Evolutionary conservation across 345 rosid genomes (phyloP).

Genomic region (Syzygium oleosum): DNA sequence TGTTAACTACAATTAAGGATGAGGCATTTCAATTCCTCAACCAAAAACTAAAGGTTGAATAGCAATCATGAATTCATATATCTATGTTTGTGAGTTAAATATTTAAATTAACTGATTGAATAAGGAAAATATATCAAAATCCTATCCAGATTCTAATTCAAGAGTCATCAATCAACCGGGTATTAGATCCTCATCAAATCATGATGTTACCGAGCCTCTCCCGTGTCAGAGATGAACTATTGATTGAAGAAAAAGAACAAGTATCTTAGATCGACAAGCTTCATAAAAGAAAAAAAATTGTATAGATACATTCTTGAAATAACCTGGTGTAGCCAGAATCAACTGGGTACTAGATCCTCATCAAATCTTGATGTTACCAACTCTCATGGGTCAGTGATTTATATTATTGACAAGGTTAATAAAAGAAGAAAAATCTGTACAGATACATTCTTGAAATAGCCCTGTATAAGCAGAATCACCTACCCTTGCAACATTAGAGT

Average conservation of each 20-base stretch:
- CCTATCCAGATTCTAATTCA: background rate
- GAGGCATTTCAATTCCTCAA: background rate
- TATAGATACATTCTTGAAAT: background rate
- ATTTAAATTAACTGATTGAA: background rate
- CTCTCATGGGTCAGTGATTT: background rate
- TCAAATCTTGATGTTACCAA: background rate
- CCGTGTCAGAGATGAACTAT: background rate
- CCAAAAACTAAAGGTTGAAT: background rate
- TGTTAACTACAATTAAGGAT: background rate
- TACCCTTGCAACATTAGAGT: background rate
- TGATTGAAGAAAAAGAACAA: background rate
- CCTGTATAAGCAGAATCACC: background rate
- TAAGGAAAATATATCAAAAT: background rate
- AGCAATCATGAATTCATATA: background rate
- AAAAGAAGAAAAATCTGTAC: background rate
- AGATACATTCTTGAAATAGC: background rate
- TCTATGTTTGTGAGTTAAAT: background rate
- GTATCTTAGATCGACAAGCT: background rate
- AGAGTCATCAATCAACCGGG: background rate
- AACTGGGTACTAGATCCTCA: background rate
- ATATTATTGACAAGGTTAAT: background rate
- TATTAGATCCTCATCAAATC: background rate
- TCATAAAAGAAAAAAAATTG: background rate
- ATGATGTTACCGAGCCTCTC: background rate
- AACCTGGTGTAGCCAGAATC: background rate